phyloP scores from a whole-genome alignment of 768 basidiomycete species.

The Cystobasidium onofrii region DNA sequence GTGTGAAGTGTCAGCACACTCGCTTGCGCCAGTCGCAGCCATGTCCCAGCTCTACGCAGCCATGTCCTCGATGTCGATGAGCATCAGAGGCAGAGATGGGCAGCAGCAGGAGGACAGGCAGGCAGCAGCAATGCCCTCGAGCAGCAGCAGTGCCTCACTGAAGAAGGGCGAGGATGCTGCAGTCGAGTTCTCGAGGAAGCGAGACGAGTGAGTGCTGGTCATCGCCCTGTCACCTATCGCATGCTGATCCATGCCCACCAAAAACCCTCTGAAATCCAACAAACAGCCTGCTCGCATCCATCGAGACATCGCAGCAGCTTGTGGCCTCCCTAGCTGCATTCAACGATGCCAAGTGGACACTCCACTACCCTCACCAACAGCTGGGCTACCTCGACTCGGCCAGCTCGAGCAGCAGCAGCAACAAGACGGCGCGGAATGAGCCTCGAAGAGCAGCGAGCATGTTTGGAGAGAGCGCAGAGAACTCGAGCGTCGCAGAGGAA shows the following conservation, averaged over 20 bases:
- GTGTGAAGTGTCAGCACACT: not conserved
- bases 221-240: not conserved
- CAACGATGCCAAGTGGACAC: slow-evolving; percentile 77
- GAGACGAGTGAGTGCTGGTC: slow-evolving; percentile 30
- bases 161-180: slow-evolving; percentile 23
- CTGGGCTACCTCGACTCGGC: slow-evolving; percentile 47
- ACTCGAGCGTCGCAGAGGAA: slow-evolving; percentile 45
- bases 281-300: slow-evolving; percentile 63
- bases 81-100: slow-evolving; percentile 1
- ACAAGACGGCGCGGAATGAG: not conserved
- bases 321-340: slow-evolving; percentile 65
- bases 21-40: not conserved
- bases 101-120: not conserved
- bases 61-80: slow-evolving; percentile 2
- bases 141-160: not conserved
- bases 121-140: not conserved
- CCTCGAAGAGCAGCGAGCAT: slow-evolving; percentile 58
- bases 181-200: slow-evolving; percentile 28
- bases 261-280: not conserved
- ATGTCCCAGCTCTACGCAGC: slow-evolving; percentile 22
- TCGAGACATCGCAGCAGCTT: slow-evolving; percentile 63
- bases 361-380: slow-evolving; percentile 68
- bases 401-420: not conserved
- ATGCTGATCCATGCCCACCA: not conserved
- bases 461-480: slow-evolving; percentile 47